Conservation (phyloP, 148 eudicot genomes). For the Selenicereus undatus region DNA sequence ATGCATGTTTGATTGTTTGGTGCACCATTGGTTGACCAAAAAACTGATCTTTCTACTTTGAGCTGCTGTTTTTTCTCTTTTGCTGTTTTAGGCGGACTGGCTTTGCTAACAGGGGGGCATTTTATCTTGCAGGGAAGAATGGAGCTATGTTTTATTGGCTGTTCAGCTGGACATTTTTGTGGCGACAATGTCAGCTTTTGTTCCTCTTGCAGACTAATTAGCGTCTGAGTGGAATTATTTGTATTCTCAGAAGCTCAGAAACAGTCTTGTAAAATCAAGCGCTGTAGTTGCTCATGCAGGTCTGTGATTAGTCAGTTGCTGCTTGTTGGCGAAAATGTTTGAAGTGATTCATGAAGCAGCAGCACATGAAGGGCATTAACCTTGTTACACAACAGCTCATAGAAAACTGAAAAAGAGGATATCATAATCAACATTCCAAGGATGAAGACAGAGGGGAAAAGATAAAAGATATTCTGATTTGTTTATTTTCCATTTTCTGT, state of each 20-base stretch:
- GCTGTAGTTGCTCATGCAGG: background rate
- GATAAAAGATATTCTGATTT: background rate
- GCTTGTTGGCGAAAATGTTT: background rate
- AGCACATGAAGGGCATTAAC: background rate
- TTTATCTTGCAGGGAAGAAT: background rate
- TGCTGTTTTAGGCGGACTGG: background rate
- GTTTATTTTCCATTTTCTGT: background rate
- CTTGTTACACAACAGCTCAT: conserved; percentile 4
- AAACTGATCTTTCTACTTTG: background rate
- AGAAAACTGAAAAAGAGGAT: background rate
- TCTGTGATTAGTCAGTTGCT: conserved; percentile 3
- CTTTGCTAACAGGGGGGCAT: conserved; percentile 1
- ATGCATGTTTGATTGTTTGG: too few relatives aligned
- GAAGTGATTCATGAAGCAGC: conserved; percentile 4
- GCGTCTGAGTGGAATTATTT: conserved; percentile 1
- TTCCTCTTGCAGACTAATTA: background rate
- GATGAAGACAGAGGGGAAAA: background rate
- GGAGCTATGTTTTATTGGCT: conserved; percentile 2
- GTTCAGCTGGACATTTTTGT: background rate
- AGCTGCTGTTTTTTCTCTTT: background rate
- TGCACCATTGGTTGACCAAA: background rate
- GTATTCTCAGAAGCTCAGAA: conserved; percentile 9
- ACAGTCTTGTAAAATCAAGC: conserved; percentile 1
- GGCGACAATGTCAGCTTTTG: background rate
- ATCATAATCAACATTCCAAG: background rate